Percentiles rank a stretch among this genome's conserved stretches.
Conservation (phyloP, 169 alveolate species). For the Neospora caninum region DNA sequence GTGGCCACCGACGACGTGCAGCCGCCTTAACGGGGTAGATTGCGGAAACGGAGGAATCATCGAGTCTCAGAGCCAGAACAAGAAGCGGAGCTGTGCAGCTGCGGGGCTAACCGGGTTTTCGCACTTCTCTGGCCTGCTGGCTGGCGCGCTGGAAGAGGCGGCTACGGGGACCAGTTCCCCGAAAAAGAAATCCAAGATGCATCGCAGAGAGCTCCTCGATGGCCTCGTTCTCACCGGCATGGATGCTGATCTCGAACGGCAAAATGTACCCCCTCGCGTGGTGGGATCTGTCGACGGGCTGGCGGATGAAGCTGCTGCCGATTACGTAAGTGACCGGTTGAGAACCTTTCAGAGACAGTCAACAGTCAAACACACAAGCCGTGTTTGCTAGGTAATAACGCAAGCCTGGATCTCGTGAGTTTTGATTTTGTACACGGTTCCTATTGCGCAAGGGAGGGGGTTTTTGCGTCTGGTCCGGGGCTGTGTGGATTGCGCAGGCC, state of each 20-base stretch:
- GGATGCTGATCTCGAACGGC: neutral
- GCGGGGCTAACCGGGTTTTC: neutral
- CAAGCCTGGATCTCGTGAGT: too few relatives aligned
- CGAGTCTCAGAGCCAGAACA: neutral
- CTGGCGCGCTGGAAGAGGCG: constrained; percentile 29
- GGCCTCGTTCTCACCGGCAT: neutral
- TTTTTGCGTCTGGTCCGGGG: too few relatives aligned
- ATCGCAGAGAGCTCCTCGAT: neutral
- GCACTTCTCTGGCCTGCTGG: neutral
- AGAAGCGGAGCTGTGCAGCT: neutral
- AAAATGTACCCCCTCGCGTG: neutral
- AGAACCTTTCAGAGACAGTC: too few relatives aligned
- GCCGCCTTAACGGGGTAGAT: neutral
- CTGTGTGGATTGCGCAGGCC: too few relatives aligned
- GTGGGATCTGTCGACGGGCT: neutral
- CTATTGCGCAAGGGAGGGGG: too few relatives aligned
- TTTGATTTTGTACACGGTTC: too few relatives aligned
- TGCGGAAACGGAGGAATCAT: neutral
- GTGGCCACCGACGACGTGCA: neutral
- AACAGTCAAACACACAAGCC: too few relatives aligned
- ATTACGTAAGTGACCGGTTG: neutral
- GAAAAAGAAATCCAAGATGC: neutral
- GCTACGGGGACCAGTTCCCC: neutral
- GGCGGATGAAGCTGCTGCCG: neutral
- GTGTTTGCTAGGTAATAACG: too few relatives aligned